A percentile compares a stretch with the other conserved stretches of the same genome.
phyloP scores from a whole-genome alignment of 1,284 basidiomycete genomes.

The Cutaneotrichosporon sp. region DNA sequence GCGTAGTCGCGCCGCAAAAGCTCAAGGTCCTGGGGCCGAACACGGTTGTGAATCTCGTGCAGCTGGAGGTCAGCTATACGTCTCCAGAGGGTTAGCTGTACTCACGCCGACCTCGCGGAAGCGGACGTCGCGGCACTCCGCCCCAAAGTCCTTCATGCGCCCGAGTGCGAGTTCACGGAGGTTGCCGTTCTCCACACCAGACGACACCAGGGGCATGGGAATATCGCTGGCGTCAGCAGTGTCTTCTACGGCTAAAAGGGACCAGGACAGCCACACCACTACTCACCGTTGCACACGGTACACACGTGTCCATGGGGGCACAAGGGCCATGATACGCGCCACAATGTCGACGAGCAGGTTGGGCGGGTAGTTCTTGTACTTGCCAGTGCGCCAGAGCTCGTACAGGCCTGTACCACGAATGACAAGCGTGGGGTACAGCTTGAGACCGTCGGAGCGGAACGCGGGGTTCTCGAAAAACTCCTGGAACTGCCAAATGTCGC shows the following conservation, averaged over 20 bases:
- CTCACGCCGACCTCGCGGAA: conserved; percentile 95
- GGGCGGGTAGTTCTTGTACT: conserved; percentile 98
- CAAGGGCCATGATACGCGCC: conserved; percentile 89
- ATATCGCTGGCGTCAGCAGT: conserved; percentile 64
- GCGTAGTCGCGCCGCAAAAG: conserved; percentile 94
- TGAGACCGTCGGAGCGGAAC: conserved; percentile 93
- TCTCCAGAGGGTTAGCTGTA: conserved; percentile 23
- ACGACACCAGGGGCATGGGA: conserved; percentile 87
- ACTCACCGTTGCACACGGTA: conserved; percentile 89
- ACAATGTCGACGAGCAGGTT: conserved; percentile 97
- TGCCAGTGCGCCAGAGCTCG: conserved; percentile 91
- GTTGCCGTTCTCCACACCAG: conserved; percentile 98
- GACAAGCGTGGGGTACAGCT: conserved; percentile 97
- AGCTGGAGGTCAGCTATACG: conserved; percentile 54
- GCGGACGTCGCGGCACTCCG: conserved; percentile 93
- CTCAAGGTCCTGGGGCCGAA: conserved; percentile 92
- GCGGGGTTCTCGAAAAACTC: conserved; percentile 97
- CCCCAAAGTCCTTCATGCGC: conserved; percentile 98
- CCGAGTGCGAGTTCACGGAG: conserved; percentile 91
- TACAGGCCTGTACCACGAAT: conserved; percentile 97
- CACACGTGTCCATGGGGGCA: conserved; percentile 98
- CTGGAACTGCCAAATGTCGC: conserved; percentile 93
- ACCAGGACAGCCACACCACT: background rate
- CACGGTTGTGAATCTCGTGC: conserved; percentile 98
- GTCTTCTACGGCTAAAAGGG: too few species aligned